phyloP scores from a whole-genome alignment of 805 yeast genomes.

The Metschnikowia matae region DNA sequence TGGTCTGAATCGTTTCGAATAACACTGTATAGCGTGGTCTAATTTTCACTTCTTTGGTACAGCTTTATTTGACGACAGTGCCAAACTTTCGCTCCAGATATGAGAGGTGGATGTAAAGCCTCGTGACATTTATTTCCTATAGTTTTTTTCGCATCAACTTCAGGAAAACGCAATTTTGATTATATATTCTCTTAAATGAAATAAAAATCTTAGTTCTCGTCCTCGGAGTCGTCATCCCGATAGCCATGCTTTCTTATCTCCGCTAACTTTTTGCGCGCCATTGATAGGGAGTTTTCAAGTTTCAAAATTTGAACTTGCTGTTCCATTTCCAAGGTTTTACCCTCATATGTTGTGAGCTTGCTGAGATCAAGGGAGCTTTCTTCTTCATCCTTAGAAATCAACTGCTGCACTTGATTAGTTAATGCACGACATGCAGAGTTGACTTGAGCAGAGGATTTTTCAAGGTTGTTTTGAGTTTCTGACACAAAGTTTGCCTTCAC shows the following conservation, averaged over 20 bases:
- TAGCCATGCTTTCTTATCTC: constrained; percentile 81
- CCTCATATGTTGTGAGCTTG: constrained; percentile 68
- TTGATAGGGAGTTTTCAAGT: constrained; percentile 64
- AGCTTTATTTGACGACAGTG: too few relatives aligned
- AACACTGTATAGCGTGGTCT: too few relatives aligned
- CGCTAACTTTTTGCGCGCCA: constrained; percentile 77
- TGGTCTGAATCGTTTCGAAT: too few relatives aligned
- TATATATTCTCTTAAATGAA: too few relatives aligned
- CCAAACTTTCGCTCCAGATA: too few relatives aligned
- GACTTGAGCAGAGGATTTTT: constrained; percentile 63
- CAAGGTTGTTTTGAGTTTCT: constrained; percentile 70
- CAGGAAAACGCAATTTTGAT: too few relatives aligned
- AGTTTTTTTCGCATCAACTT: too few relatives aligned
- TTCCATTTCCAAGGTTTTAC: constrained; percentile 84
- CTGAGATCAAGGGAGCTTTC: constrained; percentile 57
- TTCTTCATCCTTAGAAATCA: constrained; percentile 38
- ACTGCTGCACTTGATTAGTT: constrained; percentile 64
- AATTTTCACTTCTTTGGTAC: too few relatives aligned
- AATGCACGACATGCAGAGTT: constrained; percentile 71
- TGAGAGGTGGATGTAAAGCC: too few relatives aligned
- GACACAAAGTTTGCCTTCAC: constrained; percentile 78
- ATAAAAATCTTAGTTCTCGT: neutral
- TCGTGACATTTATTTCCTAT: too few relatives aligned
- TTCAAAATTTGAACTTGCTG: constrained; percentile 88
- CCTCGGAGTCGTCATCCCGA: constrained; percentile 43